Evolutionary conservation across 768 basidiomycete genomes (phyloP).

Genomic region (Pisolithus albus): DNA sequence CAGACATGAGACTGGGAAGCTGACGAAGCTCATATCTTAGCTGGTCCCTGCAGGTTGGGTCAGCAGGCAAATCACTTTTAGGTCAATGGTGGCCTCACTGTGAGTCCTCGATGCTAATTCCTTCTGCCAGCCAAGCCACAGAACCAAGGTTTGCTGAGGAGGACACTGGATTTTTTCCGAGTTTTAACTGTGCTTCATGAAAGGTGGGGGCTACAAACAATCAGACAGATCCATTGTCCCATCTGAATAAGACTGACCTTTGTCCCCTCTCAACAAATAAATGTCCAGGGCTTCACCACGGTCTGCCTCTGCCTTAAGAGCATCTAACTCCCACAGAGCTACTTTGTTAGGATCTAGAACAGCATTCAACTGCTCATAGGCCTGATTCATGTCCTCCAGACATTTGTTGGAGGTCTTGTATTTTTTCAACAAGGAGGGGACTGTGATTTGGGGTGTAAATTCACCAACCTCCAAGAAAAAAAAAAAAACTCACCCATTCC

Average conservation of each 20-base stretch:
- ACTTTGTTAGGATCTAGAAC: background rate
- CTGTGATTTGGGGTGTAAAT: background rate
- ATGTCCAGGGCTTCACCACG: too few species aligned
- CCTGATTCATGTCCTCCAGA: background rate
- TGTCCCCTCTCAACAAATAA: too few species aligned
- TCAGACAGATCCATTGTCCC: too few species aligned
- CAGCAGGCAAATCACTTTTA: background rate
- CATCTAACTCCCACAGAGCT: background rate
- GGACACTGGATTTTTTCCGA: too few species aligned
- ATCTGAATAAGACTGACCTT: too few species aligned
- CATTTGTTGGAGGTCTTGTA: background rate
- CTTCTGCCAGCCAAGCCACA: too few species aligned
- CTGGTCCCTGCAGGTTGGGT: background rate
- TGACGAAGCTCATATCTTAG: background rate
- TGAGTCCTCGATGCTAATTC: background rate
- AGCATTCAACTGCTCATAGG: background rate
- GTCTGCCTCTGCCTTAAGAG: background rate
- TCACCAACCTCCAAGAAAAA: background rate
- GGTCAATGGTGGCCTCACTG: background rate
- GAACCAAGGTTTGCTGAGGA: too few species aligned
- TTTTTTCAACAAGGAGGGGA: background rate
- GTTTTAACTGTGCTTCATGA: too few species aligned
- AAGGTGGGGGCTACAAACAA: background rate
- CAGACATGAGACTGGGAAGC: background rate
- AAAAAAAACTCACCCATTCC: conserved; percentile 13